Evolutionary conservation across 2,329 filamentous ascomycete species (phyloP), one percentile per base, ranked within the genome.

Genomic region (Trichophyton mentagrophytes): DNA sequence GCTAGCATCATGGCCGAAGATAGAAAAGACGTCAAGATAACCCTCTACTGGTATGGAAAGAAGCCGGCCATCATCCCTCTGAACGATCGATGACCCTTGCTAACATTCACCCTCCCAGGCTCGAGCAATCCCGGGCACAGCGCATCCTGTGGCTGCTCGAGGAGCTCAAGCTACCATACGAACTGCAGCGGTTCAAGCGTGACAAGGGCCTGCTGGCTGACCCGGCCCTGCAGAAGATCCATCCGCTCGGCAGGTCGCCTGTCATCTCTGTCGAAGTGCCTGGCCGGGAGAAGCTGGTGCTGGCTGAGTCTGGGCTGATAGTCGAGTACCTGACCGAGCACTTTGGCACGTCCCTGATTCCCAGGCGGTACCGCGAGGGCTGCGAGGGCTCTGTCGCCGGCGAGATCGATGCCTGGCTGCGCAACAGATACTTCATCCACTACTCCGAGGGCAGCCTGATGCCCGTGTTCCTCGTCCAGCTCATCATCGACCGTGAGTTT

Each of bases 241-340:
- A 96, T 69, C 87, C 89, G 0, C 79, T 96, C 3, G 92, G 92
- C 64, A 96, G 96, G 72, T 90, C 89, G 1, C 92, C 92, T 0
- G 76, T 92, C 47, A 76, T 97, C 65, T 82, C 82, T 7, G 78
- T 96, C 66, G 76, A 83, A 63, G 72, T 75, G 1, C 73, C 78
- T 1, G 72, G 71, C 0, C 72, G 68, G 11, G 67, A 73, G 2
- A 73, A 80, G 0, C 65, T 84, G 36, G 81, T 92, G 0, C 76
- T 96, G 55, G 89, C 89, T 8, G 92, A 97, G 76, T 92, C 87
- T 51, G 90, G 82, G 4, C 81, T 85, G 62, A 92, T 96, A 67
- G 79, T 84, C 9, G 87, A 95, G 75, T 96, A 95, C 71, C 78
- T 96, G 25, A 81, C 83, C 67, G 88, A 93, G 60, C 77, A 85